Base-by-base conservation (phyloP, 306 rosid genomes). In the Quercus rubra region DNA sequence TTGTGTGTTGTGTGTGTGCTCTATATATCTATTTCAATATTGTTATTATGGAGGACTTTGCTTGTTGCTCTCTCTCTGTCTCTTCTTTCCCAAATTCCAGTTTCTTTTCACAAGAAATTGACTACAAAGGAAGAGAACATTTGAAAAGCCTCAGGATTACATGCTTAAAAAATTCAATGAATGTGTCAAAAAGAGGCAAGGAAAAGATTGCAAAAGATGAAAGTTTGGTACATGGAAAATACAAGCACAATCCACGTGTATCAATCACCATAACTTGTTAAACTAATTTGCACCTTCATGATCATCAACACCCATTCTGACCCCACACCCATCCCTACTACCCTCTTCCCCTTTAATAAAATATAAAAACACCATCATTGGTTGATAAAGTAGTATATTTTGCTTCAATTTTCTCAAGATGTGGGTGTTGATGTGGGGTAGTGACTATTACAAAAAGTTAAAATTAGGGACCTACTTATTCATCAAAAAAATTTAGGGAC, bases 21-120 rank as follows among this genome's bases (percentile, higher is more conserved):
- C 75, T 76, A 71, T 52, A 80, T 77, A 80, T 84, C 80, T 51
- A 78, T 78, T 81, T 85, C 80, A 81, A 69, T 63, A 70, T 58
- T 55, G 67, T 70, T 70, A 74, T 69, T n/a, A 76, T 56, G 78
- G 49, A 8, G 46, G 78, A 74, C 67, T 71, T 71, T 62, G 68
- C 67, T 54, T 55, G 6, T 38, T 78, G 76, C 63, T 54, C 28
- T 73, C 63, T 54, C 38, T 73, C 78, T 81, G 86, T 75, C 83
- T 31, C 83, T 71, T 85, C 80, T 74, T 54, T 20, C n/a, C n/a
- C 31, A 58, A 55, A 49, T 56, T 84, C 52, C 55, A 5, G 21
- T 55, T 72, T 59, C 46, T 71, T 73, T 81, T 75, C 73, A 38
- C 21, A 55, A 75, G 81, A 85, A 85, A 81, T 78, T 82, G 83